These are phyloP conservation scores for Hydnum rufescens DNA, from an alignment of 768 basidiomycete genomes.

Conservation along the genomic window DNA sequence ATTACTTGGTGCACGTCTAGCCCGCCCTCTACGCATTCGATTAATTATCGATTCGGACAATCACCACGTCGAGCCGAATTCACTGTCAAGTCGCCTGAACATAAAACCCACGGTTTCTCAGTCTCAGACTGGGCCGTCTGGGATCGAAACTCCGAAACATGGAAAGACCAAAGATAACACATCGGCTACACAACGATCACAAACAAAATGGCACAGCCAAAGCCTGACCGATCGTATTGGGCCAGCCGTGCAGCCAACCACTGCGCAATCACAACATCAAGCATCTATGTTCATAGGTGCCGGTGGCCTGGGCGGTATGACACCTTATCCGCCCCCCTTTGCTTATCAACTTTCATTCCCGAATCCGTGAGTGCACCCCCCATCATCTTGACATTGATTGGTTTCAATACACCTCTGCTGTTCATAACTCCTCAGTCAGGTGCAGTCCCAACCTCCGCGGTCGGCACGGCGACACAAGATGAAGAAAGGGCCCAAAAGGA, in stretches of 20 bases:
- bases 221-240: not conserved
- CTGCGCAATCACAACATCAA: too few species aligned
- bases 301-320: not conserved
- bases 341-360: not conserved
- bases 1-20: not conserved
- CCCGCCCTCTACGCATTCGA: not conserved
- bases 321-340: not conserved
- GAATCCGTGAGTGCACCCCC: not conserved
- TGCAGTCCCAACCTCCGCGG: not conserved
- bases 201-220: not conserved
- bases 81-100: not conserved
- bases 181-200: not conserved
- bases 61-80: not conserved
- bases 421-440: not conserved
- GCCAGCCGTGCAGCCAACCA: too few species aligned
- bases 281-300: too few species aligned
- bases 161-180: not conserved
- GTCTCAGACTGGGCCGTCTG: too few species aligned
- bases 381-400: too few species aligned
- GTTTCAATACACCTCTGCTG: not conserved
- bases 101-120: too few species aligned
- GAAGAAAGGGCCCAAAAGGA: not conserved
- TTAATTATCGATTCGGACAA: not conserved
- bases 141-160: too few species aligned
- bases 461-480: not conserved